Conservation (phyloP, 2,329 filamentous ascomycete species). For the Neophaeococcomyces mojaviensis region DNA sequence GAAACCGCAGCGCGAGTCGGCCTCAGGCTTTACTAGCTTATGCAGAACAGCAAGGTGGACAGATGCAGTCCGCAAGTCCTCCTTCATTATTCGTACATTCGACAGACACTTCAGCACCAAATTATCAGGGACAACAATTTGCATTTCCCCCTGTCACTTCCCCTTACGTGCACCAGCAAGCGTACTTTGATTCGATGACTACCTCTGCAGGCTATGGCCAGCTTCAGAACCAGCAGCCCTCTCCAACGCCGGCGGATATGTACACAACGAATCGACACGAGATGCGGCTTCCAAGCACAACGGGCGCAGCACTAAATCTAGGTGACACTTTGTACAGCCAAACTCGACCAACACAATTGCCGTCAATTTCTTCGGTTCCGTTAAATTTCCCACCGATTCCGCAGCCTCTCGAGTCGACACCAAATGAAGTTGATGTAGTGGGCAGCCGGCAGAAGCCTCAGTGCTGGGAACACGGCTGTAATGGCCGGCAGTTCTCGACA, state of each 20-base stretch:
- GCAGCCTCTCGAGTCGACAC: slow-evolving; percentile 18
- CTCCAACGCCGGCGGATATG: neutral
- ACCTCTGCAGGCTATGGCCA: neutral
- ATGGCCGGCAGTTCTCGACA: slow-evolving; percentile 89
- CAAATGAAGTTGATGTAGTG: slow-evolving; percentile 18
- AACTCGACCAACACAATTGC: slow-evolving; percentile 11
- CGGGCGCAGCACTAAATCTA: neutral
- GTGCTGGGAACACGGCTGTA: slow-evolving; percentile 96
- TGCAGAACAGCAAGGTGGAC: slow-evolving; percentile 14
- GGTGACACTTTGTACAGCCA: slow-evolving; percentile 4
- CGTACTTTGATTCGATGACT: slow-evolving; percentile 1
- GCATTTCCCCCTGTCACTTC: neutral
- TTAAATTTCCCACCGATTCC: slow-evolving; percentile 15
- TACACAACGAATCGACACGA: neutral
- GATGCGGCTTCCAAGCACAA: neutral
- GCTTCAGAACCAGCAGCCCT: neutral
- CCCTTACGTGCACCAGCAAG: slow-evolving; percentile 5
- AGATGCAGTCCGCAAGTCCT: neutral
- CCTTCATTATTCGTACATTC: neutral
- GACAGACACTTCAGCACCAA: neutral
- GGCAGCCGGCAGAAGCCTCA: slow-evolving; percentile 73
- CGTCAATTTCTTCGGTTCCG: slow-evolving; percentile 13
- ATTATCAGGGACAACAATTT: neutral
- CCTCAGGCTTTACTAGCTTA: slow-evolving; percentile 19
- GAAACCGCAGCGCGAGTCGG: slow-evolving; percentile 19